A percentile compares a stretch with the other conserved stretches of the same genome.
Conservation (phyloP, 306 rosid species). For the Comarum palustre region DNA sequence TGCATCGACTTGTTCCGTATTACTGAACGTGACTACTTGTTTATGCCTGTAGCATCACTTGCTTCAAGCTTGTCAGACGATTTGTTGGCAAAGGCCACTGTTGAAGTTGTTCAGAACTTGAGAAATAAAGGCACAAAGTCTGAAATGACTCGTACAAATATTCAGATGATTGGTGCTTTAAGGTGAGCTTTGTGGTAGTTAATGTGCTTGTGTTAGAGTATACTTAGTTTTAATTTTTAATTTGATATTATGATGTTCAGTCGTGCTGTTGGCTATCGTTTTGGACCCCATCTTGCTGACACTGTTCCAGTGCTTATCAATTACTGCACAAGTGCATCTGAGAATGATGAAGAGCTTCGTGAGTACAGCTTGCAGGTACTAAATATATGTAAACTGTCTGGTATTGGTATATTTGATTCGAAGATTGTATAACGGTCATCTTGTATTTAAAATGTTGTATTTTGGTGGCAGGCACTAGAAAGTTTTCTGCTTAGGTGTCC, state of each 20-base stretch:
- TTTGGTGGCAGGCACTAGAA: conserved; percentile 67
- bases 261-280: conserved; percentile 98
- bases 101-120: conserved; percentile 69
- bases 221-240: conserved; percentile 16
- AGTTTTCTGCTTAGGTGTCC: conserved; percentile 98
- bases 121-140: conserved; percentile 63
- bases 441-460: conserved; percentile 18
- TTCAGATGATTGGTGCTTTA: conserved; percentile 98
- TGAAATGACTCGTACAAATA: conserved; percentile 82
- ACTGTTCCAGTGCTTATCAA: conserved; percentile 81
- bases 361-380: conserved; percentile 95
- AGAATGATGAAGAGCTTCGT: conserved; percentile 98
- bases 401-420: not conserved
- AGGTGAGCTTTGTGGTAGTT: conserved; percentile 47
- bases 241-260: conserved; percentile 43
- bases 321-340: conserved; percentile 85
- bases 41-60: conserved; percentile 69
- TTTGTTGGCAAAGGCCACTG: conserved; percentile 77
- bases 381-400: conserved; percentile 14
- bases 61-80: conserved; percentile 93
- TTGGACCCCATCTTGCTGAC: conserved; percentile 91
- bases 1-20: conserved; percentile 1
- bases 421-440: not conserved
- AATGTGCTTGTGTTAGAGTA: not conserved
- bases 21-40: conserved; percentile 13